Evolutionary conservation across 2,329 filamentous ascomycete species (phyloP).

Genomic region (Metarhizium sp.): DNA sequence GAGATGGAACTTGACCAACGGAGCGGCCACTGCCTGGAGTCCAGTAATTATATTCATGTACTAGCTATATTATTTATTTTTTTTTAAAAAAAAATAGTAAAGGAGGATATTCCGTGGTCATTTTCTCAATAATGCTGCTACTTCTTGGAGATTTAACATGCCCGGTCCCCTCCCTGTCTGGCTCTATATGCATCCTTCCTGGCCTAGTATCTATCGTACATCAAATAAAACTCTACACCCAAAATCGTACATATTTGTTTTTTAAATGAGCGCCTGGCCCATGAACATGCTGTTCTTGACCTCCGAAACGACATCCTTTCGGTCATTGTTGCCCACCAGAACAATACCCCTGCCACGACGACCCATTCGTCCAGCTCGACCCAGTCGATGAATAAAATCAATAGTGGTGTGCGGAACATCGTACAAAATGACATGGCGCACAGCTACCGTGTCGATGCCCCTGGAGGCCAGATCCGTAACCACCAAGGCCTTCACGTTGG

Average conservation of each 20-base stretch:
- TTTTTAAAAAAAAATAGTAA: no score
- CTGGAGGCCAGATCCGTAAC: conserved; percentile 88
- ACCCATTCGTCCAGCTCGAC: conserved; percentile 86
- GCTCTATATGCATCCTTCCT: neutral
- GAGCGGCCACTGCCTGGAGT: no score
- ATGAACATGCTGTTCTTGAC: conserved; percentile 85
- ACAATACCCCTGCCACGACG: conserved; percentile 83
- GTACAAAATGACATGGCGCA: conserved; percentile 86
- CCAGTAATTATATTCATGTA: no score
- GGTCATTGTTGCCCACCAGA: conserved; percentile 78
- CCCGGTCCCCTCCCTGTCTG: neutral
- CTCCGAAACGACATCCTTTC: conserved; percentile 83
- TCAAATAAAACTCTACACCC: neutral
- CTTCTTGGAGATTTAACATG: neutral
- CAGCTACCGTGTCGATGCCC: conserved; percentile 88
- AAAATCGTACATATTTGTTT: neutral
- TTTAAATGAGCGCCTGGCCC: conserved; percentile 65
- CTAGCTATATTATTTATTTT: no score
- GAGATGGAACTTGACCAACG: no score
- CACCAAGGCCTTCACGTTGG: conserved; percentile 83
- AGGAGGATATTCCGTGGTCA: neutral
- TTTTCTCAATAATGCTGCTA: neutral
- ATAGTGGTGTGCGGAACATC: conserved; percentile 97
- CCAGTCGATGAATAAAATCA: conserved; percentile 94
- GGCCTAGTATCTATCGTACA: neutral